These are phyloP conservation scores for Zygoascus meyerae DNA, from an alignment of 1,139 yeast genomes.

Conservation along the genomic window DNA sequence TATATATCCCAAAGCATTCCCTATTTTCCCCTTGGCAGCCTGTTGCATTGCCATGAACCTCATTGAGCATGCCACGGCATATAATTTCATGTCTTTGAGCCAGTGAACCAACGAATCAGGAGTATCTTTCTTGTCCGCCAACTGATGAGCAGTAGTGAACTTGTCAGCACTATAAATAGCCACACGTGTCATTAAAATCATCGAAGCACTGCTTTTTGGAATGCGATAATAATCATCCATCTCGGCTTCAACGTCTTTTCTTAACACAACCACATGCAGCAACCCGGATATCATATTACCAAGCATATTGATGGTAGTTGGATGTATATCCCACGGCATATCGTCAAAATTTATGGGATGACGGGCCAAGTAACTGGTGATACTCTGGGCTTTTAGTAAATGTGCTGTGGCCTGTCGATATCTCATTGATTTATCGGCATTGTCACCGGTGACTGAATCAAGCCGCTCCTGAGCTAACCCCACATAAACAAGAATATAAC, in stretches of 20 bases:
- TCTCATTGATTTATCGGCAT: constrained; percentile 16
- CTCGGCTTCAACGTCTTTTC: constrained; percentile 20
- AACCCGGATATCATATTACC: constrained; percentile 29
- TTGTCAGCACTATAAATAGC: constrained; percentile 33
- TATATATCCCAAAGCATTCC: constrained; percentile 30
- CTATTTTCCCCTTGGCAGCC: constrained; percentile 27
- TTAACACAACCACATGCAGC: constrained; percentile 27
- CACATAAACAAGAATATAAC: constrained; percentile 28
- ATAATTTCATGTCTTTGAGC: constrained; percentile 27
- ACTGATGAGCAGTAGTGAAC: constrained; percentile 28
- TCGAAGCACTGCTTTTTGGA: constrained; percentile 19
- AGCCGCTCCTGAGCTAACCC: constrained; percentile 20
- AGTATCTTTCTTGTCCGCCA: constrained; percentile 15
- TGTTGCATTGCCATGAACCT: constrained; percentile 30
- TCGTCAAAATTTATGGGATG: constrained; percentile 16
- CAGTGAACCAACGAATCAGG: constrained; percentile 24
- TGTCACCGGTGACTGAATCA: constrained; percentile 13
- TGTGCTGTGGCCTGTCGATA: constrained; percentile 32
- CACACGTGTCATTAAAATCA: constrained; percentile 29
- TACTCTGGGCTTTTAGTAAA: constrained; percentile 27
- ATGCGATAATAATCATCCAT: constrained; percentile 10
- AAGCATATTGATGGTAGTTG: constrained; percentile 25
- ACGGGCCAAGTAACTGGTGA: constrained; percentile 25
- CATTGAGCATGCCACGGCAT: constrained; percentile 29
- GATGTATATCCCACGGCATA: constrained; percentile 22